phyloP scores from a whole-genome alignment of 1,284 basidiomycete species.

The Golubevia pallescens region DNA sequence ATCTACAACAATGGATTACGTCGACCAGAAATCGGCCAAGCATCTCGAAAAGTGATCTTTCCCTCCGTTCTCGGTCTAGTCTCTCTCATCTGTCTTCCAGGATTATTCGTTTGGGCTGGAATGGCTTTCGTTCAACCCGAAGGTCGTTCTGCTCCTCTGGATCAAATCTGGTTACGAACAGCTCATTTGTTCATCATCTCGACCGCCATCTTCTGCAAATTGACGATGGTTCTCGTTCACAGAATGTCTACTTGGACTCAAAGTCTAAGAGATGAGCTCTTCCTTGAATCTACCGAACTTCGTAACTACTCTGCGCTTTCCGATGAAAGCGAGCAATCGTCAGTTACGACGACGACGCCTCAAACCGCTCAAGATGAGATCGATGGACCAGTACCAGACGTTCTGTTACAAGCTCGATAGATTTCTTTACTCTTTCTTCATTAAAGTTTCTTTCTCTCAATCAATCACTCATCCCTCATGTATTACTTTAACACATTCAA shows the following conservation, averaged over 20 bases:
- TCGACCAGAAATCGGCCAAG: neutral
- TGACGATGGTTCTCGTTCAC: neutral
- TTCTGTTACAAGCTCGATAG: neutral
- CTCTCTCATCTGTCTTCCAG: neutral
- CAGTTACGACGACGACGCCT: neutral
- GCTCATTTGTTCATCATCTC: neutral
- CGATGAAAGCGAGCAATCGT: neutral
- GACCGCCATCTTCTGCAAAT: neutral
- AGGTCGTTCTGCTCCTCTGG: neutral
- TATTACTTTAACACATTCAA: too few species aligned
- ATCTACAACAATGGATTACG: neutral
- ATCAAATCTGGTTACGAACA: neutral
- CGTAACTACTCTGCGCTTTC: slow-evolving; percentile 31
- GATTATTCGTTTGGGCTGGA: neutral
- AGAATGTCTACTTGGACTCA: slow-evolving; percentile 44
- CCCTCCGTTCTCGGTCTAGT: neutral
- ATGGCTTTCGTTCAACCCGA: neutral
- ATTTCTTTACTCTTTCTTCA: neutral
- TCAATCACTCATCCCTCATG: too few species aligned
- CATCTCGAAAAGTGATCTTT: neutral
- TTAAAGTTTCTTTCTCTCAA: neutral
- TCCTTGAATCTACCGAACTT: slow-evolving; percentile 50
- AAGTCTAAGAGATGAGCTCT: slow-evolving; percentile 50
- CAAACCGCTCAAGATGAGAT: neutral
- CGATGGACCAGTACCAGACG: neutral